These are phyloP conservation scores for Hypoxylon sp. DNA, from an alignment of 2,329 filamentous ascomycete species.

Conservation along the genomic window DNA sequence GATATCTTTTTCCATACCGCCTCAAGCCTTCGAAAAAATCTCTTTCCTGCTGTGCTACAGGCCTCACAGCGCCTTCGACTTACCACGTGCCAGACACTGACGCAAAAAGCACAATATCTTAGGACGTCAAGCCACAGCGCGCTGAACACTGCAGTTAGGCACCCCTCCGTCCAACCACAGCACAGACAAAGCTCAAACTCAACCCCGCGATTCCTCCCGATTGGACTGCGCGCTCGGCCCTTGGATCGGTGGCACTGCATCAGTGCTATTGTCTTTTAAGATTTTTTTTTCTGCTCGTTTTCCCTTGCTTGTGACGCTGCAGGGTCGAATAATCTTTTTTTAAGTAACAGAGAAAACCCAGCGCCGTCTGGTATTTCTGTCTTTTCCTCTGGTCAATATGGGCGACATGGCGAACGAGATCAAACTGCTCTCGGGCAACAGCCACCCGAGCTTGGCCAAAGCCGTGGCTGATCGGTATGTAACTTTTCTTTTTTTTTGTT, in stretches of 20 bases:
- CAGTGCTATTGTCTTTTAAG: conserved; percentile 29
- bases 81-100: conserved; percentile 27
- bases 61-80: neutral
- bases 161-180: conserved; percentile 39
- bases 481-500: conserved; percentile 13
- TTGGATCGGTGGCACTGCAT: conserved; percentile 40
- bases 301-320: conserved; percentile 38
- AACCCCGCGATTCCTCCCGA: conserved; percentile 45
- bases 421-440: conserved; percentile 59
- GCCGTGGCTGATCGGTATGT: conserved; percentile 58
- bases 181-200: conserved; percentile 25
- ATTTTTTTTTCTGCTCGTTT: conserved; percentile 26
- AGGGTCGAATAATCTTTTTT: conserved; percentile 25
- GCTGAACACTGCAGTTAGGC: conserved; percentile 16
- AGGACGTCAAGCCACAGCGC: conserved; percentile 20
- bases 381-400: conserved; percentile 40
- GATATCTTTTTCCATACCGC: neutral
- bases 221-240: conserved; percentile 39
- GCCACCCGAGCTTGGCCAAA: conserved; percentile 57
- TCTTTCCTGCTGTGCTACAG: conserved; percentile 21
- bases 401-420: conserved; percentile 58
- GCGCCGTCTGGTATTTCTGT: conserved; percentile 21
- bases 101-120: neutral
- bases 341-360: conserved; percentile 33
- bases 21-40: conserved; percentile 8